Evolutionary conservation across 2,329 filamentous ascomycete species (phyloP), one percentile per base, ranked within the genome.

Genomic region (Tolypocladium amazonense): DNA sequence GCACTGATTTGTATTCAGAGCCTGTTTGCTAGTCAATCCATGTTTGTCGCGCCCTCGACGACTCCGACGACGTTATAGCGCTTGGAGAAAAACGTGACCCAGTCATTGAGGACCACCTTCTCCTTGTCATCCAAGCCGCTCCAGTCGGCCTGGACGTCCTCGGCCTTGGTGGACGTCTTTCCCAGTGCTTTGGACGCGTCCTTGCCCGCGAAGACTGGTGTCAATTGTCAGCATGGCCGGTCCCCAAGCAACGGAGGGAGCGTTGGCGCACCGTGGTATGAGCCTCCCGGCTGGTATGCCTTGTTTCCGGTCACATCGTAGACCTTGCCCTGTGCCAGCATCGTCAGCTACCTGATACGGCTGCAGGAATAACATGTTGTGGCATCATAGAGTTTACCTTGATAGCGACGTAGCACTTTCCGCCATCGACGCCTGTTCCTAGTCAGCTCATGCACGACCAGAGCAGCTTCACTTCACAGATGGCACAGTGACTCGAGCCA

Each of bases 71-170:
- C 83, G 68, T 96, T 97, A 77, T 99, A 99, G 60, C 94, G 83
- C 79, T 97, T 99, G 66, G 88, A 90, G 76, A 99, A 99, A 76
- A 96, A 99, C 2, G 89, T 96, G 64, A 88, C 85, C 94, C 94
- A 99, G 73, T 99, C 94, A 58, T 93, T 83, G 62, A 99, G 77
- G 3, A 89, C 87, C 33, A 84, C 85, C 78, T 94, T 90, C 73
- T 97, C 87, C 75, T 94, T 92, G 27, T 96, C 92, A 18, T 81
- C 79, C 57, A 99, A 79, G 68, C 92, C 89, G 60, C 88, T 80
- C 89, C 90, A 97, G 57, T 97, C 88, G 2, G 94, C 78, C 38
- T 78, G 78, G 64, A 90, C 93, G 66, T 97, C 92, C 68, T 94
- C 90, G 6, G 82, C 74, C 73, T 96, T 95, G 56, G 92, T 86